Evolutionary conservation across 2,329 filamentous ascomycete genomes (phyloP), one percentile per base, ranked within the genome.

Genomic region (Fusarium irregulare): DNA sequence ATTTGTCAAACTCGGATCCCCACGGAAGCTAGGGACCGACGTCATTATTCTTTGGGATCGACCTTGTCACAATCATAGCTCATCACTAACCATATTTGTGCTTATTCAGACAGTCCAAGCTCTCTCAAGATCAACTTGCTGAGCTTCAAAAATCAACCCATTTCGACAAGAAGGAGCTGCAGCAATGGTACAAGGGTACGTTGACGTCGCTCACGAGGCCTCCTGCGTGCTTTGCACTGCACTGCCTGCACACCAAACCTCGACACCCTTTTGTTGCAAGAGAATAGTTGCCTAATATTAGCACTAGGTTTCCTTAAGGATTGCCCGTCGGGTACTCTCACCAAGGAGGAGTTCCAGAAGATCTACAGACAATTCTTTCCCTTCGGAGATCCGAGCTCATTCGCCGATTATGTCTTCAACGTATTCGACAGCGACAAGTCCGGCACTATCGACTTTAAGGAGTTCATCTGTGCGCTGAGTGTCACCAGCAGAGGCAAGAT

Each of bases 291-390:
- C 47, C 71, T 74, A 60, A 75, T 57, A 37, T 37, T 21, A 47
- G 34, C 34, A 7, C 74, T 76, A 98, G 95, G 95, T 71, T 98
- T 99, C 84, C 87, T 98, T 67, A 98, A 98, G 86, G 96, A 99
- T 83, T 99, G 96, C 83, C 96, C 96, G 7, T 94, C 93, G 44
- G 96, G 96, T 80, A 97, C 94, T 86, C 91, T 99, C 80, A 96
- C 93, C 77, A 99, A 98, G 83, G 92, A 97, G 78, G 96, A 99
- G 82, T 99, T 99, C 81, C 96, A 98, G 83, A 98, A 98, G 85
- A 99, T 99, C 78, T 99, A 99, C 83, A 93, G 96, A 76, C 96
- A 98, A 82, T 99, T 99, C 88, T 99, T 99, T 82, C 96, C 96
- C 16, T 98, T 98, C 77, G 96, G 96, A 73, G 96, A 99, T 80